A percentile compares a stretch with the other conserved stretches of the same genome.
Conservation (phyloP, 2,329 filamentous ascomycete genomes). For the Rhexocercosporidium sp. region DNA sequence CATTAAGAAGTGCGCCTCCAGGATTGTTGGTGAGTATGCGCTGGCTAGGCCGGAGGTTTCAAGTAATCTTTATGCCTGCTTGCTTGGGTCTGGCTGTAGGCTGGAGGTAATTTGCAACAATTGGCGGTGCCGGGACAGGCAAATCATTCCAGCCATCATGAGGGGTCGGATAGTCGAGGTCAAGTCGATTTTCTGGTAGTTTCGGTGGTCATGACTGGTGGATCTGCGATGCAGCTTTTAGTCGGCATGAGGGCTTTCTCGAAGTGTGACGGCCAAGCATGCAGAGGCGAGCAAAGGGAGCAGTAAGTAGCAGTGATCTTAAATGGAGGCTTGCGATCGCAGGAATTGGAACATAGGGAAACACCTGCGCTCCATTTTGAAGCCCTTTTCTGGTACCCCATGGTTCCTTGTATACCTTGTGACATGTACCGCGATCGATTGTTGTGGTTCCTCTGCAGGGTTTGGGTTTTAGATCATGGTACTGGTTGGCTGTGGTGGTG, state of each 20-base stretch:
- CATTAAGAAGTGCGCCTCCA: constrained; percentile 30
- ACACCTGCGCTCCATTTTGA: background rate
- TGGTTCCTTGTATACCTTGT: background rate
- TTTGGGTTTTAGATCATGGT: constrained; percentile 6
- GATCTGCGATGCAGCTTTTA: constrained; percentile 36
- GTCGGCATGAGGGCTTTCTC: constrained; percentile 26
- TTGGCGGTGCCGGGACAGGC: constrained; percentile 31
- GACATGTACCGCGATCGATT: background rate
- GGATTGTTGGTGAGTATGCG: constrained; percentile 39
- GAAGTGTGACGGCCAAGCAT: constrained; percentile 30
- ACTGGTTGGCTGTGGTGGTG: constrained; percentile 1
- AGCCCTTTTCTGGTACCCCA: background rate
- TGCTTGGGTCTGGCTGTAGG: constrained; percentile 16
- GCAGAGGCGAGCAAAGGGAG: constrained; percentile 13
- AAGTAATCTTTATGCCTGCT: constrained; percentile 38
- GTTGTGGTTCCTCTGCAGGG: constrained; percentile 13
- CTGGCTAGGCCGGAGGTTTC: constrained; percentile 40
- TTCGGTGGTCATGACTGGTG: constrained; percentile 33
- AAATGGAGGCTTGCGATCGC: constrained; percentile 15
- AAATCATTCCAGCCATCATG: constrained; percentile 17
- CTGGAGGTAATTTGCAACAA: constrained; percentile 11
- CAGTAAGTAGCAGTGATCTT: background rate
- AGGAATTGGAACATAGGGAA: background rate
- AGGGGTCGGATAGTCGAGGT: constrained; percentile 24
- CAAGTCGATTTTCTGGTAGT: constrained; percentile 29